Evolutionary conservation across 2,329 filamentous ascomycete genomes (phyloP).

Genomic region (Neurospora crassa): DNA sequence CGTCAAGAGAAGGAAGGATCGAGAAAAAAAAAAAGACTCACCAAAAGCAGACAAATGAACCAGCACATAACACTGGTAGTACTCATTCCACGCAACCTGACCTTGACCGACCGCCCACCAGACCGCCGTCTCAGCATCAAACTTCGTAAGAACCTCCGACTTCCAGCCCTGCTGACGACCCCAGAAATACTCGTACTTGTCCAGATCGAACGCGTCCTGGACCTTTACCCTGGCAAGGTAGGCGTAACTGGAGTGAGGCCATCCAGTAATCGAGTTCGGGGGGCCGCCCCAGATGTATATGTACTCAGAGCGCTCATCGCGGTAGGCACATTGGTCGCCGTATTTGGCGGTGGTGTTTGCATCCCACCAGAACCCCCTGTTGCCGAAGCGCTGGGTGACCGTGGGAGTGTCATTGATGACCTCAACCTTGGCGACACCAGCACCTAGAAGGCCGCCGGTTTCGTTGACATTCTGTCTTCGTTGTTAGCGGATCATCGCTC

Average conservation of each 20-base stretch:
- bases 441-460: slow-evolving; percentile 23
- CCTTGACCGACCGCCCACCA: slow-evolving; percentile 30
- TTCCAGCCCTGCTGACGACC: slow-evolving; percentile 28
- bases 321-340: slow-evolving; percentile 28
- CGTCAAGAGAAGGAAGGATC: not conserved
- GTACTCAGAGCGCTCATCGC: slow-evolving; percentile 28
- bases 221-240: slow-evolving; percentile 29
- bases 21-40: not conserved
- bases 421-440: slow-evolving; percentile 27
- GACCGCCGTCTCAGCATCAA: slow-evolving; percentile 27
- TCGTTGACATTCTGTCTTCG: slow-evolving; percentile 21
- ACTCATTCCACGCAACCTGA: slow-evolving; percentile 27
- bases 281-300: slow-evolving; percentile 30
- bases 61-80: slow-evolving; percentile 26
- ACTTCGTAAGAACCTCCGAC: slow-evolving; percentile 20
- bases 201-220: slow-evolving; percentile 25
- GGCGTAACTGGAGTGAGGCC: slow-evolving; percentile 20
- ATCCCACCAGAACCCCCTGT: slow-evolving; percentile 28
- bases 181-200: slow-evolving; percentile 32
- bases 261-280: slow-evolving; percentile 22
- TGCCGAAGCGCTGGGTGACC: slow-evolving; percentile 25
- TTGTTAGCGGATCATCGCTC: fast-evolving
- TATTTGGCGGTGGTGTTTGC: slow-evolving; percentile 23
- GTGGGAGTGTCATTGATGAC: slow-evolving; percentile 25
- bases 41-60: slow-evolving; percentile 21